A percentile compares a stretch with the other conserved stretches of the same genome.
phyloP scores from a whole-genome alignment of 805 yeast genomes.

The Suhomyces xylopsoci region DNA sequence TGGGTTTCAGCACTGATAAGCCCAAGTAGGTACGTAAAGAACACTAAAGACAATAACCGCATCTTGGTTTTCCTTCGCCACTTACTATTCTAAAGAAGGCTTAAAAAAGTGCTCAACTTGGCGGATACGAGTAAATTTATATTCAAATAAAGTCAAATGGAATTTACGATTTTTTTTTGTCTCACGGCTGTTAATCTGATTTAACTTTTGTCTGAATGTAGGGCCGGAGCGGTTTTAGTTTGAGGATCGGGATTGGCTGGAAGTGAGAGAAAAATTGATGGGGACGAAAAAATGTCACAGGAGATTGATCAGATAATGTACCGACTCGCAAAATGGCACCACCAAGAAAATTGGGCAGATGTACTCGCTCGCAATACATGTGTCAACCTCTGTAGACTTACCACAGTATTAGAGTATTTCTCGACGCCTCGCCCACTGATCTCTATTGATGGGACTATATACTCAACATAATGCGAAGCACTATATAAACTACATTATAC shows the following conservation, averaged over 20 bases:
- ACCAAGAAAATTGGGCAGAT: background rate
- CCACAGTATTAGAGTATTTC: too few relatives aligned
- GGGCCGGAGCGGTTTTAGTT: background rate
- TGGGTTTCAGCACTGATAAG: conserved; percentile 48
- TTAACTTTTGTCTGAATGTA: background rate
- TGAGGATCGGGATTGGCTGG: background rate
- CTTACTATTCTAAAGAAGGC: background rate
- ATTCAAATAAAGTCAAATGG: background rate
- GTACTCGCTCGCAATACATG: too few relatives aligned
- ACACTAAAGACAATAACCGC: conserved; percentile 5
- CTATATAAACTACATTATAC: too few relatives aligned
- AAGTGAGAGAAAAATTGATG: background rate
- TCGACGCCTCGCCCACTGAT: background rate
- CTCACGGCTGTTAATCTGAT: background rate
- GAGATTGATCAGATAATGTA: background rate
- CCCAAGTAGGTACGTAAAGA: conserved; percentile 13
- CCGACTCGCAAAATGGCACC: background rate
- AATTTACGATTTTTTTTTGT: background rate
- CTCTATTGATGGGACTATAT: background rate
- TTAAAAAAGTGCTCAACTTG: conserved; percentile 4
- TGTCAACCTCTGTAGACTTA: too few relatives aligned
- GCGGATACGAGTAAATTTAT: conserved; percentile 3
- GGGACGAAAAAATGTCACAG: background rate
- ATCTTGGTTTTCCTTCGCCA: background rate
- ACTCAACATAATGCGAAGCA: background rate